Evolutionary conservation across 352 stramenopile genomes (phyloP), one percentile per base, ranked within the genome.

Genomic region (Phytophthora megakarya): DNA sequence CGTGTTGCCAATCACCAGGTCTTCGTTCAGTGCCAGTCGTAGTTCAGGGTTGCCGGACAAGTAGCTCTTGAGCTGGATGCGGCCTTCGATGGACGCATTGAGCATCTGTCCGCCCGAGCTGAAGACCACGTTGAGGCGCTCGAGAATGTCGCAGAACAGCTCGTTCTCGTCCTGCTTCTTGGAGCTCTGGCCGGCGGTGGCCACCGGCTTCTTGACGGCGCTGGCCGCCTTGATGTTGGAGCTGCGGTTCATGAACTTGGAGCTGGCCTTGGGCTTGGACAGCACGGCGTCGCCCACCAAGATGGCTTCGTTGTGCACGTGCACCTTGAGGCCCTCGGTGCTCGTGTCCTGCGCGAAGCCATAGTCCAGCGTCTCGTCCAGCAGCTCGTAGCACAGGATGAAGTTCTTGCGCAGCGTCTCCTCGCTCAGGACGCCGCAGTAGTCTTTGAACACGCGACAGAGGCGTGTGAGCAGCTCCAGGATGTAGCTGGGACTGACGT

Each of bases 341-440:
- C 92, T 97, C 30, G 97, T 99, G 56, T 98, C 92, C 78, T 99
- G 97, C 19, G 97, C 96, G 76, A 99, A 98, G 11, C 97, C 97
- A 70, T 97, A 99, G 80, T 99, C 97, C n/a, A 98, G 70, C 60
- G 98, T 98, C 77, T 99, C 97, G 78, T 99, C 97, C 39, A 99
- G 82, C 40, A 99, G 81, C 78, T 99, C 97, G 73, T 99, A 99
- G 62, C 98, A 95, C 38, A 99, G 72, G 63, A 99, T 98, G 66
- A 99, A 99, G 77, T 99, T 99, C 88, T 99, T 99, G 38, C 97
- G 89, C 67, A 99, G 96, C n/a, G 96, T 97, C 76, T 99, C 96
- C 66, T 98, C 97, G 26, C 92, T 98, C 19, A 99, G 78, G 30
- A 98, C 96, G 23, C 98, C 98, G 75, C 98, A 99, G 75, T 99